Base-by-base conservation (phyloP, 2,329 filamentous ascomycete genomes). In the Diaporthe velutina region DNA sequence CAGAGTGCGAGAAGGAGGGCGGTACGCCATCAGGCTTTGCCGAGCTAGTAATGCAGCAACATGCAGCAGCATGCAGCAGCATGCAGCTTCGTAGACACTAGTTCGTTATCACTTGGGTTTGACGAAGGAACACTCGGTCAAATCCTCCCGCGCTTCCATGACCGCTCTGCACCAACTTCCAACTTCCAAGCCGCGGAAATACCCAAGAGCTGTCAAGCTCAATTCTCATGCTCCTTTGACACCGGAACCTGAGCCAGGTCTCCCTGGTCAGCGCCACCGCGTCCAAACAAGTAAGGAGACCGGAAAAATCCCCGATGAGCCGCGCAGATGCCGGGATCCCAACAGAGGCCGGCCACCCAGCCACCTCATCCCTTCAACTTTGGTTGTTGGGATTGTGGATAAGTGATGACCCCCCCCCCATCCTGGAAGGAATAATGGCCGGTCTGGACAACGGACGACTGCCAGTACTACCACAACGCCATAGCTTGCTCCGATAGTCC, bases 11-110 rank as follows among this genome's bases (percentile, higher is more conserved):
- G 68, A 60, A 50, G 28, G 55, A 50, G 54, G 33, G 30, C 55
- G 54, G 33, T 40, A 50, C 42, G 55, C 64, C 30, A 19, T 7
- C 55, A 60, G 22, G 40, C 55, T 15, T 50, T 54, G 45, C 50
- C 45, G 57, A 45, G 70, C 70, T 72, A 72, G 70, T 72, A 57
- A 72, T 72, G 70, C 70, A 71, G 35, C 57, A 60, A 22, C 28
- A 55, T 55, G 52, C 52, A 57, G 6, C 9, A 58, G 12, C 55
- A 15, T 58, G 55, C 55, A 58, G 30, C 19, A 50, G n/a, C 54
- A 57, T 70, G 52, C 54, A 25, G 25, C 52, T 30, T 48, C 19
- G 35, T 52, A 35, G 38, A 35, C 28, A 17, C 38, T 38, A 52
- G 30, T 25, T 30, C 70, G 30, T 33, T 22, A 52, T 54, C 28